Evolutionary conservation across 139 green algal genomes (phyloP).

Genomic region (Chlorella vulgaris): DNA sequence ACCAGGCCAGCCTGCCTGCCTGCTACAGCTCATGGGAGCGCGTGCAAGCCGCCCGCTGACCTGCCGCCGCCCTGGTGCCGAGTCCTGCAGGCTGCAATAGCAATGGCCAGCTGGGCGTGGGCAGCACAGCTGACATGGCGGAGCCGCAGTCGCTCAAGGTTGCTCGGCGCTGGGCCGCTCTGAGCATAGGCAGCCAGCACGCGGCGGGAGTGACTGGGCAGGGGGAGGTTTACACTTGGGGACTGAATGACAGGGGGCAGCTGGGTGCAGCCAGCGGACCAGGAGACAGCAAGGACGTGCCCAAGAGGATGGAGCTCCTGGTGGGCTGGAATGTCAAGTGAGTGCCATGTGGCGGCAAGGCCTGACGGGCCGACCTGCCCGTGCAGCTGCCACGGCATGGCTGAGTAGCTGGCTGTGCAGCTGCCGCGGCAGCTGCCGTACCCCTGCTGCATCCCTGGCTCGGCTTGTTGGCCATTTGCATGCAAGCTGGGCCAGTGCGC

Average conservation of each 20-base stretch:
- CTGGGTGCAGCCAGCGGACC: constrained; percentile 49
- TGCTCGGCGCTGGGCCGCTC: constrained; percentile 65
- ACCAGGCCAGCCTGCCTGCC: background rate
- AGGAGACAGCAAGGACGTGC: constrained; percentile 52
- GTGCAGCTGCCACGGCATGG: background rate
- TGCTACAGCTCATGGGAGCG: background rate
- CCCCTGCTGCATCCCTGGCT: too few species aligned
- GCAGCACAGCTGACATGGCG: constrained; percentile 39
- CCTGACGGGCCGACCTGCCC: background rate
- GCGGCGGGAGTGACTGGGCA: constrained; percentile 63
- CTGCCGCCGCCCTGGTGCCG: too few species aligned
- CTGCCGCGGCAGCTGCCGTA: too few species aligned
- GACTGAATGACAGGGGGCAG: constrained; percentile 69
- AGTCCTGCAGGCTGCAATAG: constrained; percentile 43
- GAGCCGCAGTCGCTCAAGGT: constrained; percentile 66
- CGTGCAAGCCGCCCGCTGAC: too few species aligned
- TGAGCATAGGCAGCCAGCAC: constrained; percentile 76
- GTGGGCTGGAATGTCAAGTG: constrained; percentile 65
- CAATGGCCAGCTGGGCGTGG: constrained; percentile 56
- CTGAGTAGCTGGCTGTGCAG: too few species aligned
- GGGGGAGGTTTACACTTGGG: constrained; percentile 85
- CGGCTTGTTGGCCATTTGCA: too few species aligned
- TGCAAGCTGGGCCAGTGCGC: too few species aligned
- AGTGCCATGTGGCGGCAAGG: background rate
- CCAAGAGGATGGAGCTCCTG: constrained; percentile 64